Base-by-base conservation (phyloP, 495 filamentous ascomycete genomes). In the Talaromyces thailandensis region DNA sequence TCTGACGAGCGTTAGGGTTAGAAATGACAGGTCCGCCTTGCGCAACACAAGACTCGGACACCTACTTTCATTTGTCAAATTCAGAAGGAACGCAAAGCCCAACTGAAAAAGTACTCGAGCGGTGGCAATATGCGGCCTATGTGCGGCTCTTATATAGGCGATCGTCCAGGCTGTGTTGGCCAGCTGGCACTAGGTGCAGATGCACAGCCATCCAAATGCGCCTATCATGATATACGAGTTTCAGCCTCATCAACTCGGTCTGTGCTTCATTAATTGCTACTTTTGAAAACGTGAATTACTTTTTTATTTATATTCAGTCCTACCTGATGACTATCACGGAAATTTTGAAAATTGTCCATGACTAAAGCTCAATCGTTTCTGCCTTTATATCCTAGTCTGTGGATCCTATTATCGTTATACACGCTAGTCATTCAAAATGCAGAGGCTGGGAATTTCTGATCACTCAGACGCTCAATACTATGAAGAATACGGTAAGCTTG, bases 401-500 rank as follows among this genome's bases (percentile, higher is more conserved):
- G 21, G 43, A 18, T 18, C 9, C 16, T 21, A 18, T 23, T 48
- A 9, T 48, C 21, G n/a, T 48, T 18, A 21, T 21, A 8, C 43
- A 48, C 18, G n/a, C 43, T 48, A 48, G 43, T 48, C 43, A 48
- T 48, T 21, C n/a, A 48, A 7, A 8, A 48, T 48, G 43, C 43
- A 48, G 6, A 48, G 4, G 11, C 4, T 48, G n/a, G 35, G 35
- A 16, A 14, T 40, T 40, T 40, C 48, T 52, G 24, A 52, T 55
- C 12, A 14, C 21, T 55, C 26, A 28, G 35, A 60, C 7, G 58
- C 50, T 23, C 58, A 60, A 50, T 48, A 43, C 16, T 45, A 24
- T 25, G 58, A 60, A 60, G 58, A 60, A 28, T 28, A 48, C 21
- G 56, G 56, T 58, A 58, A 16, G 11, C 21, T 37, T 55, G 7